Evolutionary conservation across 1,139 yeast genomes (phyloP), one percentile per base, ranked within the genome.

Genomic region (Meyerozyma athensensis): DNA sequence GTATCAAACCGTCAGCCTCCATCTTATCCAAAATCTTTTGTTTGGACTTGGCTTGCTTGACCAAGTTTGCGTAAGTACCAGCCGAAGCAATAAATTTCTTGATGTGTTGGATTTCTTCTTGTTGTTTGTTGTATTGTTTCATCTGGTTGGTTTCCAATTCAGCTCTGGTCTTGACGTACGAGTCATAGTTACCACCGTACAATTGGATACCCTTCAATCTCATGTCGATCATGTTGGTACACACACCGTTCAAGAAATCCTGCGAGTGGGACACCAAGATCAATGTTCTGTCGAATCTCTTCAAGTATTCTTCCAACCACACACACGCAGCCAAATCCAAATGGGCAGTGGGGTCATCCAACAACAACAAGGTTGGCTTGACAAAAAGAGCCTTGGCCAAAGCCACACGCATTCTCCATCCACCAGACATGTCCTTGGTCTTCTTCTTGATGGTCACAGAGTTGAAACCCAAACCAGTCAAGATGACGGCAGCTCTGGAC

Each of bases 391-490:
- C 95, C 68, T 84, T 84, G 47, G 90, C 87, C 40, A 85, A 73
- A 26, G 95, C 92, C 43, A 85, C 95, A 65, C 95, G 82, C 95
- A 85, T 85, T 71, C 83, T 81, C 95, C 95, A 85, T 53, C 95
- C 95, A 79, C 99, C 99, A 61, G 97, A 87, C 98, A 92, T 92
- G 62, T 92, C 98, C 69, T 87, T 90, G 58, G 98, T 92, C 71
- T 81, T 84, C 63, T 79, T 77, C 58, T 90, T 89, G 48, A 70
- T 70, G 44, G 97, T 92, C 53, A 69, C 68, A 41, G 82, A 59
- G 68, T 86, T 86, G 80, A 92, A 92, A 58, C 99, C 98, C 65
- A 92, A 79, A 89, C 98, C 99, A 52, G 87, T 86, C 58, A 92
- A 75, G 57, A 92, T 94, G 50, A 89, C 72, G 41, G 98, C 96